A percentile compares a stretch with the other conserved stretches of the same genome.
phyloP scores from a whole-genome alignment of 306 rosid species.

The Herpetospermum pedunculosum region DNA sequence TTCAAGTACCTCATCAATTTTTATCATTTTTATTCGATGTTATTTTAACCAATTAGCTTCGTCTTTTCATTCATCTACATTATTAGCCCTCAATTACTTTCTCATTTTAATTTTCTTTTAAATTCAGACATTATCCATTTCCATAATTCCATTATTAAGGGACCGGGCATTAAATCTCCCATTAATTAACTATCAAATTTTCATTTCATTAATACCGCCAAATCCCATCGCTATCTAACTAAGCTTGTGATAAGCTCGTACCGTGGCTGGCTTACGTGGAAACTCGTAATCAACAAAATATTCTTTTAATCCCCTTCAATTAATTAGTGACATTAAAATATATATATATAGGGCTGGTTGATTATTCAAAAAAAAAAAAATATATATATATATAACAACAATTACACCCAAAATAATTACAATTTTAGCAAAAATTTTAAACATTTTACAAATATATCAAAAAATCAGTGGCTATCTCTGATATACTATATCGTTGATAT shows the following conservation, averaged over 20 bases:
- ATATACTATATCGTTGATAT: too few relatives aligned
- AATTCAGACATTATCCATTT: neutral
- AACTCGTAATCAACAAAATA: neutral
- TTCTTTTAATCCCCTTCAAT: neutral
- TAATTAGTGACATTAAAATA: too few relatives aligned
- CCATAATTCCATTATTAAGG: neutral
- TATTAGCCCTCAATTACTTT: neutral
- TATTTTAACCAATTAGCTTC: neutral
- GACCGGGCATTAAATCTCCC: neutral
- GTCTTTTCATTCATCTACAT: neutral
- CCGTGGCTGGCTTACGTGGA: neutral
- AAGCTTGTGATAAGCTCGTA: constrained; percentile 1
- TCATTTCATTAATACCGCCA: constrained; percentile 2
- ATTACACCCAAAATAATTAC: too few relatives aligned
- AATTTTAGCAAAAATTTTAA: too few relatives aligned
- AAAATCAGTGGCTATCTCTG: too few relatives aligned
- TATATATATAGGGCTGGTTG: too few relatives aligned
- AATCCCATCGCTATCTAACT: neutral
- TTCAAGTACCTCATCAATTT: too few relatives aligned
- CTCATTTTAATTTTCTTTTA: neutral
- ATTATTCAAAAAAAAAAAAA: too few relatives aligned
- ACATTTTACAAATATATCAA: too few relatives aligned
- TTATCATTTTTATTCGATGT: neutral
- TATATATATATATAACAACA: too few relatives aligned
- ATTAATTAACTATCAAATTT: neutral